A percentile compares a stretch with the other conserved stretches of the same genome.
These are phyloP conservation scores for Neckera pumila DNA, from an alignment of 225 moss, liverwort and hornwort genomes.

Conservation along the genomic window DNA sequence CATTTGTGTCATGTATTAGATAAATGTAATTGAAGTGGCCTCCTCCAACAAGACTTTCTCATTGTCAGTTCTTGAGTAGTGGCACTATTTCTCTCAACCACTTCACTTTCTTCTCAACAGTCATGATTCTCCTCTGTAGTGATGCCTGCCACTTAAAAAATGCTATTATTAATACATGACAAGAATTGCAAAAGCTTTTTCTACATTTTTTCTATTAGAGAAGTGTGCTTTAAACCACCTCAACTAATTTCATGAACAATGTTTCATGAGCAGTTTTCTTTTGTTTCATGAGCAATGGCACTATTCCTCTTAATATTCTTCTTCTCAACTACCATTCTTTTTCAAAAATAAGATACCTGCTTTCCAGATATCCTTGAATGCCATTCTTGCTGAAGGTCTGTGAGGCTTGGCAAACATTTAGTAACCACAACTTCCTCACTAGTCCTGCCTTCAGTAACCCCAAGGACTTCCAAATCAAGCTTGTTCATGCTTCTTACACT, in stretches of 20 bases:
- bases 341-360: background rate
- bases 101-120: background rate
- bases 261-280: background rate
- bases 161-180: background rate
- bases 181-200: background rate
- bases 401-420: background rate
- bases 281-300: background rate
- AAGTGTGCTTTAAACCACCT: background rate
- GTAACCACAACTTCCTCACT: background rate
- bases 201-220: background rate
- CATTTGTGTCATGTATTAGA: no score
- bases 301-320: background rate
- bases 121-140: background rate
- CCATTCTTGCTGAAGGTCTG: background rate
- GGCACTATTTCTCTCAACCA: background rate
- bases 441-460: background rate
- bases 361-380: background rate
- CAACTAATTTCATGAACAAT: background rate
- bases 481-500: background rate
- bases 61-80: background rate
- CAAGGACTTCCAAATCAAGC: background rate
- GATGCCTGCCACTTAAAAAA: background rate
- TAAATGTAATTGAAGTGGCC: no score
- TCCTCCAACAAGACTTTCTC: no score
- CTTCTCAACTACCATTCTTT: background rate